Base-by-base conservation (phyloP, 345 rosid genomes). In the Murraya paniculata region DNA sequence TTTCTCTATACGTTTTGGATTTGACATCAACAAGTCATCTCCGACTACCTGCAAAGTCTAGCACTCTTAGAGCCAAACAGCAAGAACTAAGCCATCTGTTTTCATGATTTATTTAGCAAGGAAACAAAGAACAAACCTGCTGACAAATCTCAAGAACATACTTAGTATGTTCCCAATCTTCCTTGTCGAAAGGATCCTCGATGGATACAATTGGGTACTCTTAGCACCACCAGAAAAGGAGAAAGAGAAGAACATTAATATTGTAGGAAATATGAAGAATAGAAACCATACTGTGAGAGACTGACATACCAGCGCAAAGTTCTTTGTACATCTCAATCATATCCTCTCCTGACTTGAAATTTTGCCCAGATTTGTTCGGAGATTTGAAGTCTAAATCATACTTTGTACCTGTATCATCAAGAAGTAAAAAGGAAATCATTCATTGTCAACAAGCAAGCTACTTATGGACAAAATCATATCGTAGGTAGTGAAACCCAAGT, bases 121-220 rank as follows among this genome's bases (percentile, higher is more conserved):
- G 75, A 65, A 81, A 76, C 58, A 61, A 38, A 65, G 67, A 72
- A 69, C 86, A 78, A 77, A 94, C 99, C 99, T 96, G 99, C 98
- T 94, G 99, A 83, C 99, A 94, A 79, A 91, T 88, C 82, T 91
- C 98, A 82, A 94, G 98, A 84, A 96, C 88, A 25, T 35, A 13
- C 86, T 89, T 94, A 79, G 85, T 86, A 80, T 92, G 97, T 80
- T 92, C 99, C 98, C 99, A 94, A 65, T 96, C 99, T 85, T 96
- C 99, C 89, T 85, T 94, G 86, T 96, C 99, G 80, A 96, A 96
- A 59, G 99, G 99, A 85, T 96, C 99, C 90, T 96, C 98, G 56
- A 96, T 90, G 50, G 92, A 92, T 25, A 91, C 87, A 75, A 96
- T 89, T 28, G 97, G 97, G 82, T 94, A 94, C 50, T 89, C 99